Conservation (phyloP, 2,329 filamentous ascomycete genomes). For the Lasiodiplodia citricola region DNA sequence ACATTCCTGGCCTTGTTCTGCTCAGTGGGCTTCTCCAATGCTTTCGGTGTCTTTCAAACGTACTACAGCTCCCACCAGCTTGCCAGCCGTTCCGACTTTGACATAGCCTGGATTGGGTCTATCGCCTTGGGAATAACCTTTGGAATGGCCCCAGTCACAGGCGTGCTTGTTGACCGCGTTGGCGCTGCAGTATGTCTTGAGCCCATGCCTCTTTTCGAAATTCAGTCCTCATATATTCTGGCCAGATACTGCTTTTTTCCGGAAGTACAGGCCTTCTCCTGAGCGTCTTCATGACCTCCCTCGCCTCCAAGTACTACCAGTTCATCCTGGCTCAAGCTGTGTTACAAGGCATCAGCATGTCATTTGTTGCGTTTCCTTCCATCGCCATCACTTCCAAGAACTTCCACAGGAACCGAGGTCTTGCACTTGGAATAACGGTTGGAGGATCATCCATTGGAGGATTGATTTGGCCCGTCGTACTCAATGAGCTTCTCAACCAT, state of each 20-base stretch:
- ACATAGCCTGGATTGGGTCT: slow-evolving; percentile 10
- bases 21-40: not conserved
- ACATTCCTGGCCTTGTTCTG: slow-evolving; percentile 1
- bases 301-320: slow-evolving; percentile 37
- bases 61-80: slow-evolving; percentile 38
- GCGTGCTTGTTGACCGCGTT: not conserved
- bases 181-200: not conserved
- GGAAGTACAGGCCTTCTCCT: not conserved
- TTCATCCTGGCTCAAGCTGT: slow-evolving; percentile 50
- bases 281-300: slow-evolving; percentile 10
- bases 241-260: not conserved
- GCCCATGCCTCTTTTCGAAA: not conserved
- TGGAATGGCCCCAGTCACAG: not conserved
- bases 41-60: slow-evolving; percentile 42
- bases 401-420: slow-evolving; percentile 46
- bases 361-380: slow-evolving; percentile 48
- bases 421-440: slow-evolving; percentile 49
- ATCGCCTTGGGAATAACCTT: not conserved
- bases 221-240: not conserved
- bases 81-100: not conserved
- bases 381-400: slow-evolving; percentile 49
- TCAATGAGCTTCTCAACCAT: slow-evolving; percentile 55
- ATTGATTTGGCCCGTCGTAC: slow-evolving; percentile 48
- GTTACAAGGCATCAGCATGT: slow-evolving; percentile 48
- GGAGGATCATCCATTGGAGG: slow-evolving; percentile 51